Conservation (phyloP, 805 yeast genomes). For the Cyberlindnera saturnus region DNA sequence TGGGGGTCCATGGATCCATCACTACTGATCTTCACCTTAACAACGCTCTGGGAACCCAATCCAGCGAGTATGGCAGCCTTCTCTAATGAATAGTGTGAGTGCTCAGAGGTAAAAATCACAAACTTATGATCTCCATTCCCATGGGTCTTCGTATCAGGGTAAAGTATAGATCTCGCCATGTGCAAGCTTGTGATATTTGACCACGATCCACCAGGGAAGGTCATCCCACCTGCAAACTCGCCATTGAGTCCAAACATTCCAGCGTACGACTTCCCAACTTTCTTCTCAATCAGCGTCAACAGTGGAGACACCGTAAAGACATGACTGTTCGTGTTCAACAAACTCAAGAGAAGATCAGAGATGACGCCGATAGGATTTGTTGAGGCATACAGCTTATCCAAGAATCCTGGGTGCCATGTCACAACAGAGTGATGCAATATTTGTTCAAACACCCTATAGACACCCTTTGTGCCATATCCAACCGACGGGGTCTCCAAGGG, state of each 20-base stretch:
- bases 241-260: slow-evolving; percentile 51
- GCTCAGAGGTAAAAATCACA: slow-evolving; percentile 65
- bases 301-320: slow-evolving; percentile 84
- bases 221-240: slow-evolving; percentile 67
- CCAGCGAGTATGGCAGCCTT: slow-evolving; percentile 78
- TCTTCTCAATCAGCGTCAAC: slow-evolving; percentile 66
- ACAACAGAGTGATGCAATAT: slow-evolving; percentile 64
- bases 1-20: slow-evolving; percentile 52
- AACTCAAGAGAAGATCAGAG: slow-evolving; percentile 60
- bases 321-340: slow-evolving; percentile 78
- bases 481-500: slow-evolving; percentile 30
- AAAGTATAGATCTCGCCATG: slow-evolving; percentile 60
- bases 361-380: slow-evolving; percentile 80
- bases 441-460: slow-evolving; percentile 45
- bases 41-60: slow-evolving; percentile 54
- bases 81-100: slow-evolving; percentile 75
- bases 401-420: slow-evolving; percentile 83
- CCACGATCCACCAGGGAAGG: slow-evolving; percentile 86
- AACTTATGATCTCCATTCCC: slow-evolving; percentile 54
- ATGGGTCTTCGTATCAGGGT: slow-evolving; percentile 59
- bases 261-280: slow-evolving; percentile 64
- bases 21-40: slow-evolving; percentile 52
- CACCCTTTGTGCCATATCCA: slow-evolving; percentile 37
- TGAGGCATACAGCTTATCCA: slow-evolving; percentile 81
- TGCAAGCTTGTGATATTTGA: slow-evolving; percentile 76